Evolutionary conservation across 2,329 filamentous ascomycete genomes (phyloP).

Genomic region (Fusarium poae): DNA sequence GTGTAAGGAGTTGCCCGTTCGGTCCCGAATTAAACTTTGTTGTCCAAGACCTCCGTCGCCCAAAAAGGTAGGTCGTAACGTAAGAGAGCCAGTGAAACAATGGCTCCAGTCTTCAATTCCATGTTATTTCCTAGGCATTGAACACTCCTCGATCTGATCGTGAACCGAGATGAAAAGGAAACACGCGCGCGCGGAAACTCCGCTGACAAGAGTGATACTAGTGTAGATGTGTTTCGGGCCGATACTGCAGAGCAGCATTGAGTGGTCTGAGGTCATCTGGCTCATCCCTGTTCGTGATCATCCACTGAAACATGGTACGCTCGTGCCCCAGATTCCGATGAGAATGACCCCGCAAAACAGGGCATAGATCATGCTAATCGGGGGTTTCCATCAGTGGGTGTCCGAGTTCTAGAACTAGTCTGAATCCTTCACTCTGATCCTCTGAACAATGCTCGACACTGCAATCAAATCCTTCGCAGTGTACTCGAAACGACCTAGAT

Average conservation of each 20-base stretch:
- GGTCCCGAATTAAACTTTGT: background rate
- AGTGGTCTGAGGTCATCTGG: conserved; percentile 15
- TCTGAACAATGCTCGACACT: conserved; percentile 15
- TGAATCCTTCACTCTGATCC: conserved; percentile 4
- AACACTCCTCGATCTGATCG: background rate
- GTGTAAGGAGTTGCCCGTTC: background rate
- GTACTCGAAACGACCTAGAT: conserved; percentile 1
- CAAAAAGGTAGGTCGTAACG: conserved; percentile 10
- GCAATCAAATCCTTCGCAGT: conserved; percentile 26
- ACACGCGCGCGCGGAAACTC: conserved; percentile 23
- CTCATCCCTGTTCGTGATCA: conserved; percentile 24
- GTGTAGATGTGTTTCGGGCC: conserved; percentile 18
- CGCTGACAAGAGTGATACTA: conserved; percentile 26
- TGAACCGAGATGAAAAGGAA: background rate
- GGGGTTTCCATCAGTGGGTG: background rate
- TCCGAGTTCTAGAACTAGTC: conserved; percentile 1
- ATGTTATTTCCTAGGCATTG: background rate
- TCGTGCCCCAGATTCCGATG: conserved; percentile 19
- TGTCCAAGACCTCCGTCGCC: conserved; percentile 1
- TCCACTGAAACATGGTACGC: conserved; percentile 23
- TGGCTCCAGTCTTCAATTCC: background rate
- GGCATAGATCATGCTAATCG: conserved; percentile 1
- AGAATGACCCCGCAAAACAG: conserved; percentile 24
- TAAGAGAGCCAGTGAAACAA: conserved; percentile 1
- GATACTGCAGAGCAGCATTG: background rate